Base-by-base conservation (phyloP, 108 stramenopile species). In the Ochromonas danica region DNA sequence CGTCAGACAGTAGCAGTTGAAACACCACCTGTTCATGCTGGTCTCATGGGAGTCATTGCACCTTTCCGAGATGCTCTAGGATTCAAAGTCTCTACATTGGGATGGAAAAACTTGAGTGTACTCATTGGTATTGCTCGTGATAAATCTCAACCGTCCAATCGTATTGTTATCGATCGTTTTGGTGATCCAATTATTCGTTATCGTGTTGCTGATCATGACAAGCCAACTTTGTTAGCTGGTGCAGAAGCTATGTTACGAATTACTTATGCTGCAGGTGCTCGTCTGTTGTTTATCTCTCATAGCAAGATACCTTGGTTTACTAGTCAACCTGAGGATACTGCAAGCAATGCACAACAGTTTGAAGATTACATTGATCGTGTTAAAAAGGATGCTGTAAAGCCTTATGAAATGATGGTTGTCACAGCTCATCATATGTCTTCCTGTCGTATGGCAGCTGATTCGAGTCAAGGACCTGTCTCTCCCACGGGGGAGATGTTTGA, bases 351-450 rank as follows among this genome's bases (percentile, higher is more conserved):
- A 14, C 6, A 51, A 51, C 6, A 51, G 45, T 67, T 67, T 67
- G 63, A 67, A 67, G 31, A 28, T 10, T 22, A 33, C 31, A 36
- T 67, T 28, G 30, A 28, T 14, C 3, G 14, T 6, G 17, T 67
- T 6, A 67, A 67, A 67, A 67, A 33, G 31, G 63, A 67, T 14
- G 63, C 14, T 36, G 6, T 67, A 35, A 3, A 67, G 25, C 31
- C 63, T 6, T 31, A 14, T 28, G 14, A 36, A 10, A 67, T 6
- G 3, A 3, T 10, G 40, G 10, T 90, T 0, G 85, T 84, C 30
- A 87, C 82, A 31, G 89, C 89, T 2, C 88, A 89, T 72, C 90
- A 90, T 62, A 89, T 89, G 86, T 84, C 88, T 60, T 78, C 86
- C 3, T 89, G 88, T 71, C 84, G 90, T 3, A 86, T 90, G 84